Evolutionary conservation across 345 rosid genomes (phyloP).

Genomic region (Populus tremula): DNA sequence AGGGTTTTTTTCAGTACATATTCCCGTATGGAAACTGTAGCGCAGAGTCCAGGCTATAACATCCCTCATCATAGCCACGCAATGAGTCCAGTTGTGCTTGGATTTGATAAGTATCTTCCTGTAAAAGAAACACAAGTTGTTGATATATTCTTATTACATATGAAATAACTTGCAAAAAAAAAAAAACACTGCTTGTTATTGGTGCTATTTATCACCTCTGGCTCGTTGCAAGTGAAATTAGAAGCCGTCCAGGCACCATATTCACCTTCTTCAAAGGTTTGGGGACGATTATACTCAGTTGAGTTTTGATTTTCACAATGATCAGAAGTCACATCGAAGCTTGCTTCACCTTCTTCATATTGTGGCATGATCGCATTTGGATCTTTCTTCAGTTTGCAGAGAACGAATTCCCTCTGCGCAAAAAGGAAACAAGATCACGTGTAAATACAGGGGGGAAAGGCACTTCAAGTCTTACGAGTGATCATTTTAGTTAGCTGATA

Average conservation of each 20-base stretch:
- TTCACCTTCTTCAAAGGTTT: not conserved
- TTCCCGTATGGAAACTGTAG: not conserved
- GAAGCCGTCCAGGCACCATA: not conserved
- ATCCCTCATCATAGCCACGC: not conserved
- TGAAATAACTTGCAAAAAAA: not conserved
- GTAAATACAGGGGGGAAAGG: too few relatives aligned
- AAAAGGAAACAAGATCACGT: not conserved
- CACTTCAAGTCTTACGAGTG: too few relatives aligned
- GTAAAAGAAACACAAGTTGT: not conserved
- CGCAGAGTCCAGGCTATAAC: not conserved
- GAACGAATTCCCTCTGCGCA: not conserved
- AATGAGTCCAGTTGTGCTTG: not conserved
- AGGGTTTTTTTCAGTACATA: not conserved
- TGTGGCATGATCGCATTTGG: not conserved
- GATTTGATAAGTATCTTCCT: not conserved
- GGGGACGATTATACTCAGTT: not conserved
- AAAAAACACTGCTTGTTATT: not conserved
- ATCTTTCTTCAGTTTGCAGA: conserved; percentile 15
- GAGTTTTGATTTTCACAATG: not conserved
- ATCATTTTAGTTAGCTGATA: too few relatives aligned
- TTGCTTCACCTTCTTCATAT: conserved; percentile 2
- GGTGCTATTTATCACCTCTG: not conserved
- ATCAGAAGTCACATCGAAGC: not conserved
- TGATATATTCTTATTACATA: not conserved
- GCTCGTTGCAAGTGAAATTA: not conserved